phyloP scores from a whole-genome alignment of 2,329 filamentous ascomycete species.

The Fusarium sp. region DNA sequence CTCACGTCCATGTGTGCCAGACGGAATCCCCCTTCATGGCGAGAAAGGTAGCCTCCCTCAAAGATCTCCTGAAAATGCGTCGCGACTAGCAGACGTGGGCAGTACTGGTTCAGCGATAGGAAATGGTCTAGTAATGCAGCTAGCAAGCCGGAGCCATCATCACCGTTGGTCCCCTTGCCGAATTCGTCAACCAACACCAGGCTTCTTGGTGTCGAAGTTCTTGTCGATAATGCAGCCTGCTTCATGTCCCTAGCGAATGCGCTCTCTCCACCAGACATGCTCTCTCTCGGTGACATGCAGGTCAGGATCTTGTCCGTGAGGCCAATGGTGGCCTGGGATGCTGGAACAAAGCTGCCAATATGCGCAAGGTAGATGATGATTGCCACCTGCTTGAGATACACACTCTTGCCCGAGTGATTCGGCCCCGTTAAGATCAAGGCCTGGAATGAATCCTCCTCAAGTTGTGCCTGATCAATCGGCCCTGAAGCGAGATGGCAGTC shows the following conservation, averaged over 20 bases:
- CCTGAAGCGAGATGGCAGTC: slow-evolving; percentile 78
- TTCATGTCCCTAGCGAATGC: slow-evolving; percentile 84
- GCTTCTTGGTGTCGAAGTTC: slow-evolving; percentile 79
- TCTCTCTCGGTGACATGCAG: slow-evolving; percentile 80
- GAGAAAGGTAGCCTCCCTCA: slow-evolving; percentile 67
- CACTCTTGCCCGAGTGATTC: slow-evolving; percentile 96
- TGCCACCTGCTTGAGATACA: slow-evolving; percentile 94
- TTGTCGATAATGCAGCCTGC: slow-evolving; percentile 83
- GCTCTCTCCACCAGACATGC: slow-evolving; percentile 68
- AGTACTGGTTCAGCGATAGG: slow-evolving; percentile 55
- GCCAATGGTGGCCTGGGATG: slow-evolving; percentile 79
- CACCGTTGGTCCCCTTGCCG: slow-evolving; percentile 70
- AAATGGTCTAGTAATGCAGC: slow-evolving; percentile 70
- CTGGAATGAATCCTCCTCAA: slow-evolving; percentile 51
- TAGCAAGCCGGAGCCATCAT: slow-evolving; percentile 70
- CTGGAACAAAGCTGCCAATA: slow-evolving; percentile 91
- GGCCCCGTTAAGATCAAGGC: slow-evolving; percentile 89
- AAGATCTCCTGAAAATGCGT: slow-evolving; percentile 81
- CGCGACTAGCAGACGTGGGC: slow-evolving; percentile 69
- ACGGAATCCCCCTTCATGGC: slow-evolving; percentile 58
- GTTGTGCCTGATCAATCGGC: slow-evolving; percentile 38
- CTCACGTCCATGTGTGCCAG: slow-evolving; percentile 80
- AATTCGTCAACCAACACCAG: slow-evolving; percentile 96
- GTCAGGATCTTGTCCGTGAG: slow-evolving; percentile 94
- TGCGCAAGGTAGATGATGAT: slow-evolving; percentile 94